Conservation (phyloP, 176 grass and related monocot genomes). For the Rhynchospora tenuis region DNA sequence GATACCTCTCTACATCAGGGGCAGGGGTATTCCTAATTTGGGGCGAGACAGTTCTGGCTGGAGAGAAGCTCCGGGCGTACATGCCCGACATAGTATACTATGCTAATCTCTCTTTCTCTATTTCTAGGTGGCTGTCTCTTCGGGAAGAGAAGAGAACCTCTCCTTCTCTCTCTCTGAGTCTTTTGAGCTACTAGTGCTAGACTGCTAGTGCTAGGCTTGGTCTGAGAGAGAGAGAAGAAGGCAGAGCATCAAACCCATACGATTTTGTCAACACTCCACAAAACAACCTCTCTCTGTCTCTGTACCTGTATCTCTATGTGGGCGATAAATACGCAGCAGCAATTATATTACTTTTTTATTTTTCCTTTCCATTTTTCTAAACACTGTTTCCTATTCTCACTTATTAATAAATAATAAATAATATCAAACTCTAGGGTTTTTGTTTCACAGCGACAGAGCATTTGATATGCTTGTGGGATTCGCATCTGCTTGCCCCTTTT, state of each 20-base stretch:
- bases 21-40: slow-evolving; percentile 25
- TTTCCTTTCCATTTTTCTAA: too few species aligned
- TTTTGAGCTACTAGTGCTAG: too few species aligned
- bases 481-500: background rate
- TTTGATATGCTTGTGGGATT: background rate
- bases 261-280: too few species aligned
- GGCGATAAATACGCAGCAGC: background rate
- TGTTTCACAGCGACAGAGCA: background rate
- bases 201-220: too few species aligned
- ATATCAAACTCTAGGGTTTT: background rate
- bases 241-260: background rate
- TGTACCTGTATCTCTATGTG: background rate
- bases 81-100: slow-evolving; percentile 24
- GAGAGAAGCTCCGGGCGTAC: slow-evolving; percentile 27
- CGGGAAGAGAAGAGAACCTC: background rate
- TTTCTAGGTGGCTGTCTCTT: too few species aligned
- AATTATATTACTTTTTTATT: too few species aligned
- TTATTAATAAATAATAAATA: background rate
- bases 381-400: too few species aligned
- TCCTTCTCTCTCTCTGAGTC: background rate
- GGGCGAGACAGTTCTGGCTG: slow-evolving; percentile 19
- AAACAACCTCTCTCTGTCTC: too few species aligned
- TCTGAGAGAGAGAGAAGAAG: background rate
- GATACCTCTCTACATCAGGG: slow-evolving; percentile 31
- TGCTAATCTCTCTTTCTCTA: background rate